phyloP scores from a whole-genome alignment of 1,284 basidiomycete species.

The Cystobasidium pallidum region DNA sequence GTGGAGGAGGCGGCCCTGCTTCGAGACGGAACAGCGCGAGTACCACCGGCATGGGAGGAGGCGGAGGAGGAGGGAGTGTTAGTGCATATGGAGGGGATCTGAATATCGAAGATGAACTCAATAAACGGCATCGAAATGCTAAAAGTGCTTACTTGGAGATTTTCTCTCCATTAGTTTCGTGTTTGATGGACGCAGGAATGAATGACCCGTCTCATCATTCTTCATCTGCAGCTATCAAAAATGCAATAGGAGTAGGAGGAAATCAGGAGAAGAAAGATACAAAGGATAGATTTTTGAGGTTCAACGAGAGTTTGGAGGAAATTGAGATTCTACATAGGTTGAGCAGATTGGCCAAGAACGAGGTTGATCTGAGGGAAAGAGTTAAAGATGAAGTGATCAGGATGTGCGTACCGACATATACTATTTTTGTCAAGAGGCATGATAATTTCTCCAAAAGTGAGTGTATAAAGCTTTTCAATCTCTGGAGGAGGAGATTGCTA shows the following conservation, averaged over 20 bases:
- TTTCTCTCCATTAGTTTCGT: conserved; percentile 53
- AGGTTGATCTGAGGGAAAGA: conserved; percentile 51
- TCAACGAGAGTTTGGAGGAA: conserved; percentile 54
- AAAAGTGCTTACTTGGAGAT: conserved; percentile 54
- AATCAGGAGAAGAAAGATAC: conserved; percentile 52
- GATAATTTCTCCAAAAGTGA: conserved; percentile 44
- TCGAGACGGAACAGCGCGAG: conserved; percentile 46
- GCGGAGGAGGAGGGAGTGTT: conserved; percentile 9
- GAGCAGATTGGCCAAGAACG: conserved; percentile 48
- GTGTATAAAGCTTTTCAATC: too few relatives aligned
- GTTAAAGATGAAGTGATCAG: conserved; percentile 53
- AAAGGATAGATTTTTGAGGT: conserved; percentile 54
- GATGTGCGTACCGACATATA: conserved; percentile 55
- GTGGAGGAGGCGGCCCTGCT: conserved; percentile 4
- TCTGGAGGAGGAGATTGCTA: neutral
- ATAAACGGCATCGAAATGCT: conserved; percentile 52
- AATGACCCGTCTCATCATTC: conserved; percentile 48
- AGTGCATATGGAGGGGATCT: conserved; percentile 13
- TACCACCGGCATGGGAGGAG: conserved; percentile 20
- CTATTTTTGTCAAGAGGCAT: conserved; percentile 49
- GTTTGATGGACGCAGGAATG: conserved; percentile 54
- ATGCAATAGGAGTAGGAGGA: conserved; percentile 49
- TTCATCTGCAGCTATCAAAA: conserved; percentile 50
- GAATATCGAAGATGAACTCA: conserved; percentile 52
- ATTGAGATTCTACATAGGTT: conserved; percentile 52